A percentile compares a stretch with the other conserved stretches of the same genome.
Conservation (phyloP, 257 asterid genomes). For the Anisodus tanguticus region DNA sequence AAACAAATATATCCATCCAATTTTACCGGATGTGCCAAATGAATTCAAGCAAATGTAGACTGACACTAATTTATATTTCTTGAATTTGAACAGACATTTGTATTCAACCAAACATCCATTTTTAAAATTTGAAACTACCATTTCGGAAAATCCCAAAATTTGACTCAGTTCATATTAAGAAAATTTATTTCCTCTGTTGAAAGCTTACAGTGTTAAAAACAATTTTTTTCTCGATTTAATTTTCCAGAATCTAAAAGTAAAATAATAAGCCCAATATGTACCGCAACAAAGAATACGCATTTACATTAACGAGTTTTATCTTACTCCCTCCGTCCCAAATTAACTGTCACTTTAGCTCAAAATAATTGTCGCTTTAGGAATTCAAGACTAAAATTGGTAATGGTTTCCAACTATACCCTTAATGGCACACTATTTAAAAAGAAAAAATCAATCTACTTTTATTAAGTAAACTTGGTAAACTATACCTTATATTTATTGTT, state of each 20-base stretch:
- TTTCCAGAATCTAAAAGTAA: background rate
- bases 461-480: no score
- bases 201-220: background rate
- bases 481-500: no score
- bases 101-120: background rate
- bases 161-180: conserved; percentile 22
- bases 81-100: background rate
- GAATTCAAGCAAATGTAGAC: background rate
- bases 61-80: background rate
- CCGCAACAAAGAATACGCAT: background rate
- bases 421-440: no score
- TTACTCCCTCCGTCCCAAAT: no score
- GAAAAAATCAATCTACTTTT: no score
- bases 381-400: no score
- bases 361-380: no score
- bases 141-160: conserved; percentile 27
- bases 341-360: no score
- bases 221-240: background rate
- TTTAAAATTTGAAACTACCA: background rate
- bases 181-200: background rate
- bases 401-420: no score
- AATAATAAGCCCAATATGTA: background rate
- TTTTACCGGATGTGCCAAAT: background rate
- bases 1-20: background rate
- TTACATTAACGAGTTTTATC: background rate